Base-by-base conservation (phyloP, 768 basidiomycete species). In the Pulveroboletus sp. region DNA sequence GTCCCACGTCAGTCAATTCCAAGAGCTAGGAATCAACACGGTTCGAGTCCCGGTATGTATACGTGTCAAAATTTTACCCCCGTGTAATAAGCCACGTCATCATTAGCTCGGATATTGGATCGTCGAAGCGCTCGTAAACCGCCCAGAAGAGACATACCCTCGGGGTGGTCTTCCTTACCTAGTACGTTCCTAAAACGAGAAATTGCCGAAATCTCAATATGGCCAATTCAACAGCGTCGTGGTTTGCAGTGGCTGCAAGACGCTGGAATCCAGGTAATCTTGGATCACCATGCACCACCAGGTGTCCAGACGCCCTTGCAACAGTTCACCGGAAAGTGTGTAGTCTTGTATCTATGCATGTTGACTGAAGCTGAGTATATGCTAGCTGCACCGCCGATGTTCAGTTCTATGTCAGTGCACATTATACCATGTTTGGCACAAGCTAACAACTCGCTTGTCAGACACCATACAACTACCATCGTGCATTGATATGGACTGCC, bases 21-120 rank as follows among this genome's bases (percentile, higher is more conserved):
- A 64, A 13, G 65, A 55, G 4, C 69, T 72, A 2, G 84, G 84
- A 4, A 81, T 90, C 53, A 90, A 91, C 57, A 85, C 85, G 16
- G 84, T 87, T 51, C 81, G 89, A 27, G 72, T 90, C 56, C 89
- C 89, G 1, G 87, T 87, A 56, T 50, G 82, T 46, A 48, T 17
- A 12, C 35, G n/a, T 13, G 2, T 5, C 14, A 20, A 10, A 5
- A 11, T 36, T 19, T 0, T 23, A n/a, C 21, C 20, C 5, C 31
- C 10, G 38, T 32, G 40, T 38, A 33, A 51, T 14, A 10, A 7
- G 7, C n/a, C 10, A 1, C n/a, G 3, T 39, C 11, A 11, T 34
- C 13, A 11, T 51, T 37, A 89, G 87, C 78, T 90, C 34, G 88
- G 89, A 0, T 91, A 85, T 62, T 91, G 89, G 89, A 82, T 90